Evolutionary conservation across 2,329 filamentous ascomycete species (phyloP).

Genomic region (Microdochium nivale): DNA sequence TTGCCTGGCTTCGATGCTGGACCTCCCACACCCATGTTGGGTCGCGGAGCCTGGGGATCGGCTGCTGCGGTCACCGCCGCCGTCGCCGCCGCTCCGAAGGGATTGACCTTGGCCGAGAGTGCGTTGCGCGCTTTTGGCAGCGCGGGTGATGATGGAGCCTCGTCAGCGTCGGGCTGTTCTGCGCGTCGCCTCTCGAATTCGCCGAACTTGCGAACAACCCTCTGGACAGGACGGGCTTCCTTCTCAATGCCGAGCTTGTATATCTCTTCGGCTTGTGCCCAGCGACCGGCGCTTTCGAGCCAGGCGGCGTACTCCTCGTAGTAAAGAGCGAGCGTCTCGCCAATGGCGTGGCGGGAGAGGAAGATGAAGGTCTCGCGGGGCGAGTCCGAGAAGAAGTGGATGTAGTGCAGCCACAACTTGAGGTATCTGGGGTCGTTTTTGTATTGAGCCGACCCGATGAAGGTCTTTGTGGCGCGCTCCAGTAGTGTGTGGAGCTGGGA

Average conservation of each 20-base stretch:
- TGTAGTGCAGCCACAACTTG: constrained; percentile 90
- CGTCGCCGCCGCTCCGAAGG: constrained; percentile 56
- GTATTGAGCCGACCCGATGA: constrained; percentile 79
- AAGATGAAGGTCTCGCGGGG: constrained; percentile 90
- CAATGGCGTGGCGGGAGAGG: constrained; percentile 78
- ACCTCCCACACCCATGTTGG: constrained; percentile 35
- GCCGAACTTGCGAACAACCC: constrained; percentile 79
- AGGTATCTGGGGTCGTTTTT: constrained; percentile 93
- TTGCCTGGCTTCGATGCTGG: constrained; percentile 56
- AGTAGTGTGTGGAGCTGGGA: constrained; percentile 85
- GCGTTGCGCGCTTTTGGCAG: constrained; percentile 76
- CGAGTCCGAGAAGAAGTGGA: constrained; percentile 85
- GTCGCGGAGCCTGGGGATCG: constrained; percentile 59
- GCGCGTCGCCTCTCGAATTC: constrained; percentile 78
- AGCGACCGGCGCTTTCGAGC: constrained; percentile 76
- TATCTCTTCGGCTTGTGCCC: constrained; percentile 88
- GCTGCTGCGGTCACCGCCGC: constrained; percentile 30
- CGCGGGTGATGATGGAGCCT: constrained; percentile 76
- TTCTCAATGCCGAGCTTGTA: constrained; percentile 84
- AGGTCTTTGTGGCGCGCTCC: constrained; percentile 86
- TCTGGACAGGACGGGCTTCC: constrained; percentile 73
- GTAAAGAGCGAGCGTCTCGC: constrained; percentile 79
- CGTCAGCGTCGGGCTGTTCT: constrained; percentile 50
- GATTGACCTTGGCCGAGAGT: constrained; percentile 77
- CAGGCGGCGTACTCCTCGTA: constrained; percentile 96